Evolutionary conservation across 805 yeast species (phyloP), one percentile per base, ranked within the genome.

Genomic region (Wickerhamiella dianesei): DNA sequence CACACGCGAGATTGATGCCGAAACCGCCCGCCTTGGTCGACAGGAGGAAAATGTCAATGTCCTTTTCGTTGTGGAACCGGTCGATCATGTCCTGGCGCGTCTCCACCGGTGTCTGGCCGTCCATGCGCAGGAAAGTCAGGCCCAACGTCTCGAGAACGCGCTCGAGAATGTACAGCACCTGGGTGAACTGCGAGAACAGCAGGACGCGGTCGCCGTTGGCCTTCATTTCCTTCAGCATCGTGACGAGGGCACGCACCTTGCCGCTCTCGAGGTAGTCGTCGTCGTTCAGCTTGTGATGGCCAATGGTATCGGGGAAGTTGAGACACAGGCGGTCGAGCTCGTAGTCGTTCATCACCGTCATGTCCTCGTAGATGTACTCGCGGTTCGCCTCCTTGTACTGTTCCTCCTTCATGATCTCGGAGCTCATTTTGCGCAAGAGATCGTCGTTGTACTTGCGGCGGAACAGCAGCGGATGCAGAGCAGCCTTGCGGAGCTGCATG

Each of bases 11-110:
- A 59, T 92, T 92, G 65, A 92, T 92, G 48, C 99, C 99, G 65
- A 92, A 92, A 1, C 99, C 99, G 60, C 99, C 99, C 0, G 98
- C 97, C 61, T 85, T 86, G 3, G 99, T 92, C 9, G 96, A 85
- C 40, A 92, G 68, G 44, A 92, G 69, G 58, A 92, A 89, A 2
- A 92, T 81, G 0, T 94, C 89, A 53, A 92, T 84, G 3, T 77
- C 70, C 0, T 75, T 74, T 51, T 87, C 94, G 32, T 83, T 87
- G 58, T 86, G 81, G 60, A 83, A 92, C 55, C 76, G 77, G 66
- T 92, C 98, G 55, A 92, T 89, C 54, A 89, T 67, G 48, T 82
- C 85, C 64, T 92, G 98, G 60, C 99, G 76, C 21, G 83, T 79
- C 52, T 92, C 96, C 47, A 92, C 98, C 13, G 88, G 73, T 0